Base-by-base conservation (phyloP, 805 yeast species). In the Hanseniaspora pseudoguilliermondii region DNA sequence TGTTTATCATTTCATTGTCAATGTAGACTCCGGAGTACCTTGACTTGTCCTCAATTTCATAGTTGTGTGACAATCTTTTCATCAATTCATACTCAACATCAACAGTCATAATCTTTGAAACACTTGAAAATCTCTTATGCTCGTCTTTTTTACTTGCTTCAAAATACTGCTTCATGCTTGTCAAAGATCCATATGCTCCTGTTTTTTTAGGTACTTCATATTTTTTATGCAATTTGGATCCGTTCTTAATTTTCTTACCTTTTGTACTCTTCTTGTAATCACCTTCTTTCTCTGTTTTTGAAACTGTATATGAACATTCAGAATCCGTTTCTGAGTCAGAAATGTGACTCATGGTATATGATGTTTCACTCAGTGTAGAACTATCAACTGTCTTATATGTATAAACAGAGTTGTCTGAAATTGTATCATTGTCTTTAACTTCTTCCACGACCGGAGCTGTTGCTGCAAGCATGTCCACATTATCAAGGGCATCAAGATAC, bases 401-500 rank as follows among this genome's bases (percentile, higher is more conserved):
- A 23, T 47, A 47, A 1, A 21, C 20, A 3, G 50, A 47, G 15
- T 29, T 23, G 4, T 7, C 34, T 7, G 38, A 20, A 7, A 18
- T 36, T 1, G 34, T 6, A 35, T 8, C 15, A n/a, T 7, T 18
- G 3, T 20, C 25, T 11, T 25, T 23, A 15, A 20, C 8, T n/a
- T 49, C 53, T 32, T 49, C 34, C 4, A 49, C 40, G 15, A 39
- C n/a, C 1, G 44, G 38, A 7, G 16, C 41, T 2, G 47, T 2
- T 13, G 40, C 9, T 13, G 21, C 32, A 2, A 32, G 2, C n/a
- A 29, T 16, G 2, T 35, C 44, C 3, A 42, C 36, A 23, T 41
- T 41, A n/a, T 50, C 54, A 6, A 42, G 23, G 5, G 41, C 43
- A 42, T 50, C 54, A 32, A 50, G 25, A 42, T 50, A 50, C 27